Evolutionary conservation across 768 basidiomycete genomes (phyloP).

Genomic region (Hydnomerulius pinastri): DNA sequence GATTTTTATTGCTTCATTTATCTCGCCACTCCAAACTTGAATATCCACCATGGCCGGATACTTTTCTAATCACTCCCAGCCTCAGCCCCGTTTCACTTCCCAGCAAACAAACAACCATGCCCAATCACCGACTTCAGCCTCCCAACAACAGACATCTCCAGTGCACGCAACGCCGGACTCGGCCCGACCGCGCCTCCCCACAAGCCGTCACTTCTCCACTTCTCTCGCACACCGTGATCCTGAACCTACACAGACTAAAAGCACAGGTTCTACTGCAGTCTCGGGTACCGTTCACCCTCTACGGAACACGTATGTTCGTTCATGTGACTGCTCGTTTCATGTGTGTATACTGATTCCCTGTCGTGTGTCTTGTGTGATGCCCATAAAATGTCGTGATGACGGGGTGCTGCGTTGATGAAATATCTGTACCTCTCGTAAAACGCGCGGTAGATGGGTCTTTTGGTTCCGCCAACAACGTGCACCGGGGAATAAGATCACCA

Average conservation of each 20-base stretch:
- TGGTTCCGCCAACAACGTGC: conserved; percentile 91
- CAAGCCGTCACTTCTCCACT: conserved; percentile 78
- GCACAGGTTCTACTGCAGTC: conserved; percentile 19
- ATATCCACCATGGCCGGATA: conserved; percentile 80
- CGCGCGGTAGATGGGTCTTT: conserved; percentile 71
- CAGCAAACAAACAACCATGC: conserved; percentile 40
- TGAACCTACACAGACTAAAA: conserved; percentile 43
- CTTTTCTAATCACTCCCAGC: conserved; percentile 80
- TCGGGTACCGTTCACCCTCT: conserved; percentile 64
- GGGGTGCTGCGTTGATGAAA: conserved; percentile 18
- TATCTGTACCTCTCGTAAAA: conserved; percentile 20
- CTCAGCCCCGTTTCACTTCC: conserved; percentile 65
- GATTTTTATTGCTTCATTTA: conserved; percentile 30
- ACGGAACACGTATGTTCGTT: conserved; percentile 87
- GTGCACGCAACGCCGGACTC: conserved; percentile 15
- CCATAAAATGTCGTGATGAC: background rate
- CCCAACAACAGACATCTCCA: background rate
- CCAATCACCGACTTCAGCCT: conserved; percentile 8
- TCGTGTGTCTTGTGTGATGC: conserved; percentile 7
- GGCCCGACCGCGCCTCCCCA: conserved; percentile 49
- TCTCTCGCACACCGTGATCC: conserved; percentile 44
- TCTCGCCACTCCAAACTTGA: conserved; percentile 28
- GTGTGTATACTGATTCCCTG: conserved; percentile 14
- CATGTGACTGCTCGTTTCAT: conserved; percentile 20
- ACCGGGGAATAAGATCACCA: conserved; percentile 86